phyloP scores from a whole-genome alignment of 2,329 filamentous ascomycete genomes.

The Cladophialophora psammophila region DNA sequence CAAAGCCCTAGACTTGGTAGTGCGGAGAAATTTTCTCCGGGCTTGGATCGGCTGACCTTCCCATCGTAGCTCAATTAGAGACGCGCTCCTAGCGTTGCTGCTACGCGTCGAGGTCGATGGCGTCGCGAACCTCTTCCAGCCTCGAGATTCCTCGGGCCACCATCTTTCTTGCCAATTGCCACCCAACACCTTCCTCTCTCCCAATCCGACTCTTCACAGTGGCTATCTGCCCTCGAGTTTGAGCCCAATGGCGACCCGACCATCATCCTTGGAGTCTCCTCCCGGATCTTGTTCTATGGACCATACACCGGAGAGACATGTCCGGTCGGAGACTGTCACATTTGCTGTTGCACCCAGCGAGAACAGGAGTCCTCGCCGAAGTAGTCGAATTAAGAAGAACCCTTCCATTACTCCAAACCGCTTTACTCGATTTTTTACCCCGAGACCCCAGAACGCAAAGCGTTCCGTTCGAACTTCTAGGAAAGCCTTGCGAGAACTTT shows the following conservation, averaged over 20 bases:
- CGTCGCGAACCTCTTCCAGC: not conserved
- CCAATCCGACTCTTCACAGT: conserved; percentile 3
- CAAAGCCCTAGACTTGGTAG: not conserved
- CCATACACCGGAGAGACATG: conserved; percentile 35
- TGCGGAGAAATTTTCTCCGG: conserved; percentile 13
- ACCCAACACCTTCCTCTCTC: not conserved
- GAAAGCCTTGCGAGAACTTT: conserved; percentile 55
- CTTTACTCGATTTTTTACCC: conserved; percentile 61
- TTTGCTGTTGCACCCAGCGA: conserved; percentile 27
- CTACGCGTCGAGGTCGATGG: not conserved
- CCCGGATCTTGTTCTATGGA: conserved; percentile 31
- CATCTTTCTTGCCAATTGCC: not conserved
- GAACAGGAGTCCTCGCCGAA: conserved; percentile 33
- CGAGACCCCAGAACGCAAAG: conserved; percentile 48
- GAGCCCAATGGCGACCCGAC: not conserved
- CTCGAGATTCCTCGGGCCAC: not conserved
- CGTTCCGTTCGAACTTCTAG: conserved; percentile 50
- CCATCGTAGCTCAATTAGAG: not conserved
- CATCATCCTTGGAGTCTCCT: not conserved
- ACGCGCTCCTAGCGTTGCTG: not conserved
- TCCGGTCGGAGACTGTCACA: conserved; percentile 28
- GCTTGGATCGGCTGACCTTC: not conserved
- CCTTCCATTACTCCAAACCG: conserved; percentile 60
- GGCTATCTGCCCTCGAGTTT: not conserved
- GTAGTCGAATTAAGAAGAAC: conserved; percentile 51